Evolutionary conservation across 352 stramenopile genomes (phyloP).

Genomic region (Phytophthora pini): DNA sequence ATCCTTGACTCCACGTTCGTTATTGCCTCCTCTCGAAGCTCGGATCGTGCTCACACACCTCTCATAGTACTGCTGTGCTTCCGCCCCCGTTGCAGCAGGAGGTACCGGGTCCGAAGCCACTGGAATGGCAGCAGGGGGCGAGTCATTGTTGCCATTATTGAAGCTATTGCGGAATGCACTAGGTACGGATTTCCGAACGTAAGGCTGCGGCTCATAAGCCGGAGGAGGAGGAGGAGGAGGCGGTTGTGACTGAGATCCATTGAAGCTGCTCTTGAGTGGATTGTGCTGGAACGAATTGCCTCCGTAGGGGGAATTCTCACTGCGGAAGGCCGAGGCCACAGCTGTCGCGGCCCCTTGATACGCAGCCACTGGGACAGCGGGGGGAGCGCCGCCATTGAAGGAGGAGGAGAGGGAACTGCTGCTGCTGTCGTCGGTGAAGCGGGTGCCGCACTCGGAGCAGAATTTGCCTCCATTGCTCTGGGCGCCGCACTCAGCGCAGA

Average conservation of each 20-base stretch:
- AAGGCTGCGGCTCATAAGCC: constrained; percentile 7
- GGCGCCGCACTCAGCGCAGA: constrained; percentile 67
- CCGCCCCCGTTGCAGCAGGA: constrained; percentile 48
- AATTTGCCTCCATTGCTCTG: constrained; percentile 61
- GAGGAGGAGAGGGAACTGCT: constrained; percentile 8
- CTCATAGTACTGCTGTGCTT: constrained; percentile 67
- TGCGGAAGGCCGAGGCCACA: constrained; percentile 33
- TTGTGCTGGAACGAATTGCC: constrained; percentile 27
- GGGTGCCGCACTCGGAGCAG: constrained; percentile 68
- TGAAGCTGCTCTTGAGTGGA: constrained; percentile 10
- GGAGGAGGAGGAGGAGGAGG: constrained; percentile 23
- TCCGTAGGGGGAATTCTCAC: constrained; percentile 26
- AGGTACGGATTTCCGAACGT: constrained; percentile 25
- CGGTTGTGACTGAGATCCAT: constrained; percentile 8
- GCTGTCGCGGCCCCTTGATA: constrained; percentile 23
- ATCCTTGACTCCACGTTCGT: constrained; percentile 58
- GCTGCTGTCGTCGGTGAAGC: constrained; percentile 34
- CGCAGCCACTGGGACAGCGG: constrained; percentile 27
- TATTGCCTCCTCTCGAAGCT: constrained; percentile 50
- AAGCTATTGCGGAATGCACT: constrained; percentile 34
- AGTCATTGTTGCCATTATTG: constrained; percentile 19
- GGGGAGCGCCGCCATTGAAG: constrained; percentile 3
- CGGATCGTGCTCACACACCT: constrained; percentile 66
- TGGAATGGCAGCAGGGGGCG: constrained; percentile 20
- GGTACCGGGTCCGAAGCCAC: constrained; percentile 46